These are phyloP conservation scores for Arthrobotrys megalospora DNA, from an alignment of 2,329 filamentous ascomycete species.

Conservation along the genomic window DNA sequence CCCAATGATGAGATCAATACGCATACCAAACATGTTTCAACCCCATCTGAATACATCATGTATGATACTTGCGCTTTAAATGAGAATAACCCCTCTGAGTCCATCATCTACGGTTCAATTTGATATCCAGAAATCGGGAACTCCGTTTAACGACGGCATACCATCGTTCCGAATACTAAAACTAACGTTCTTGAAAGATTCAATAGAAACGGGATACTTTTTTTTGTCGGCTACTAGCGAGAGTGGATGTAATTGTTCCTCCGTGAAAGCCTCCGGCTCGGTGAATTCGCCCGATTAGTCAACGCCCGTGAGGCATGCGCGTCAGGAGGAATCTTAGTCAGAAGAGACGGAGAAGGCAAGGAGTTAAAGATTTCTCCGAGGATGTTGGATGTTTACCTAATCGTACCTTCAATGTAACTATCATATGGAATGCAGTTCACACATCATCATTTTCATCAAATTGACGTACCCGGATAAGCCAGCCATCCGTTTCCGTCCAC, in stretches of 20 bases:
- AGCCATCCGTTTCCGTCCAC: slow-evolving; percentile 6
- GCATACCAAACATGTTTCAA: slow-evolving; percentile 62
- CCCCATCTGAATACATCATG: slow-evolving; percentile 60
- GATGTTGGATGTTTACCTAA: slow-evolving; percentile 1
- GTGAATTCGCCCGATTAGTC: slow-evolving; percentile 10
- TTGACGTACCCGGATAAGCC: slow-evolving; percentile 11
- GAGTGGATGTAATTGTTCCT: not conserved
- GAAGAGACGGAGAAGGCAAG: not conserved
- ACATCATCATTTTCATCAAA: slow-evolving; percentile 4
- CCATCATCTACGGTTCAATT: slow-evolving; percentile 31
- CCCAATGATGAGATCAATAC: slow-evolving; percentile 60
- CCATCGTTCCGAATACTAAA: not conserved
- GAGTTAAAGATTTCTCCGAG: not conserved
- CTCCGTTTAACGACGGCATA: not conserved
- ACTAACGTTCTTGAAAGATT: not conserved
- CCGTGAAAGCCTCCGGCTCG: slow-evolving; percentile 27
- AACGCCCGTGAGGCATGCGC: not conserved
- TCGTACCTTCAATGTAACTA: slow-evolving; percentile 5
- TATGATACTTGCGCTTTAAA: slow-evolving; percentile 60
- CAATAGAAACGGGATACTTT: too few species aligned
- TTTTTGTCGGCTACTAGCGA: not conserved
- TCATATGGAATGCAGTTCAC: slow-evolving; percentile 13
- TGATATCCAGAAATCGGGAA: not conserved
- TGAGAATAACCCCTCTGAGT: slow-evolving; percentile 61
- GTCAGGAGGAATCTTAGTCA: slow-evolving; percentile 11